Base-by-base conservation (phyloP, 352 stramenopile species). In the Pythium myriotylum region DNA sequence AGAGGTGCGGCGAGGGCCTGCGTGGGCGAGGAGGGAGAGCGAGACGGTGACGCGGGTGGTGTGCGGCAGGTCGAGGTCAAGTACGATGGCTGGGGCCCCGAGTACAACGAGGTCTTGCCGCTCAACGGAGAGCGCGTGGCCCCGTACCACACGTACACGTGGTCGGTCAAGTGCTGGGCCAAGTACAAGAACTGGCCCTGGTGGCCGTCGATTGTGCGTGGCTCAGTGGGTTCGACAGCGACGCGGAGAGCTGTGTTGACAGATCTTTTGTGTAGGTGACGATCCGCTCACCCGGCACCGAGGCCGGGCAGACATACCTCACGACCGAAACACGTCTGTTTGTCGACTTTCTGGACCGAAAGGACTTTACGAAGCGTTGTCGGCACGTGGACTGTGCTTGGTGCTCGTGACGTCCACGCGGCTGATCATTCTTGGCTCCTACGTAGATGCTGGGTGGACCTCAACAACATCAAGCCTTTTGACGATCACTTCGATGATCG, bases 161-260 rank as follows among this genome's bases (percentile, higher is more conserved):
- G 73, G 80, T 60, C 68, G 8, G 81, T 91, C 61, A 91, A 91
- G 58, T 89, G 81, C 56, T 93, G 84, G 84, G 80, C 84, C 46
- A 90, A 88, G 54, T 93, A 89, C 62, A 69, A 79, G 16, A 93
- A 93, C 50, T 93, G 81, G 80, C 84, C 81, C 1, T 67, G 76
- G 45, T 93, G 84, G 84, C 81, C 84, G 3, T 83, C 80, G 4
- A 20, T 93, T 26, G 84, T 93, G 42, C n/a, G 73, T 68, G 2
- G n/a, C 37, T 33, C 6, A 2, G 17, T 40, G 5, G 29, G 5
- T 10, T 10, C 29, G 29, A 35, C 29, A 35, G 10, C 29, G 10
- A 10, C 29, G 10, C 10, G 29, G 29, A 5, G 29, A 35, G 29
- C 29, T 5, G 29, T 35, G 5, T 35, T 35, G 29, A 35, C 29